Evolutionary conservation across 495 filamentous ascomycete genomes (phyloP).

Genomic region (Durotheca rogersii): DNA sequence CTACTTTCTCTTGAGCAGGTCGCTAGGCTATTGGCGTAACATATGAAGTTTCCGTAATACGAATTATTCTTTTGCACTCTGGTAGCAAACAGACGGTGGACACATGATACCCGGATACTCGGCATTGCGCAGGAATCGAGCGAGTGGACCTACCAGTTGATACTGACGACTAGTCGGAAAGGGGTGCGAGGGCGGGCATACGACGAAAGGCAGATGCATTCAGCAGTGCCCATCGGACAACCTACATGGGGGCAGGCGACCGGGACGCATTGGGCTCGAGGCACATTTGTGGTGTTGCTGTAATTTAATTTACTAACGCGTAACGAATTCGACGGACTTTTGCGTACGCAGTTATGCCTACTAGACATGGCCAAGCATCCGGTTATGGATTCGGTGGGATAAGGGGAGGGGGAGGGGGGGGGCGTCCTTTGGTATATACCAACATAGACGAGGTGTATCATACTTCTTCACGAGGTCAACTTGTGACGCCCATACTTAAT

Average conservation of each 20-base stretch:
- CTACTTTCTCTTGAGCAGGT: conserved; percentile 21
- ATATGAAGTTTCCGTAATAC: conserved; percentile 5
- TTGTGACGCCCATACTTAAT: too few species aligned
- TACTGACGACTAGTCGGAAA: conserved; percentile 1
- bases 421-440: too few species aligned
- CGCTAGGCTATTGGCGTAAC: conserved; percentile 13
- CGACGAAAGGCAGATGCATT: too few species aligned
- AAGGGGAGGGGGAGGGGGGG: too few species aligned
- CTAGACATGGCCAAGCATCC: too few species aligned
- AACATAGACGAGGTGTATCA: too few species aligned
- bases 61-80: conserved; percentile 1
- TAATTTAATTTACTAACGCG: conserved; percentile 17
- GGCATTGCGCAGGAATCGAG: conserved; percentile 10
- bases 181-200: neutral
- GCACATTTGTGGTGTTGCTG: neutral
- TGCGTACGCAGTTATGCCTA: too few species aligned
- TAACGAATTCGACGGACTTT: conserved; percentile 17
- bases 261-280: neutral
- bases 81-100: conserved; percentile 5
- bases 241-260: too few species aligned
- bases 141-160: conserved; percentile 5
- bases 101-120: conserved; percentile 26
- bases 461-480: too few species aligned
- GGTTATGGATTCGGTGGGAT: too few species aligned
- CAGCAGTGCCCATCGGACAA: too few species aligned